Percentiles rank a stretch among this genome's conserved stretches.
Evolutionary conservation across 2,329 filamentous ascomycete genomes (phyloP).

Genomic region (Seiridium unicorne): DNA sequence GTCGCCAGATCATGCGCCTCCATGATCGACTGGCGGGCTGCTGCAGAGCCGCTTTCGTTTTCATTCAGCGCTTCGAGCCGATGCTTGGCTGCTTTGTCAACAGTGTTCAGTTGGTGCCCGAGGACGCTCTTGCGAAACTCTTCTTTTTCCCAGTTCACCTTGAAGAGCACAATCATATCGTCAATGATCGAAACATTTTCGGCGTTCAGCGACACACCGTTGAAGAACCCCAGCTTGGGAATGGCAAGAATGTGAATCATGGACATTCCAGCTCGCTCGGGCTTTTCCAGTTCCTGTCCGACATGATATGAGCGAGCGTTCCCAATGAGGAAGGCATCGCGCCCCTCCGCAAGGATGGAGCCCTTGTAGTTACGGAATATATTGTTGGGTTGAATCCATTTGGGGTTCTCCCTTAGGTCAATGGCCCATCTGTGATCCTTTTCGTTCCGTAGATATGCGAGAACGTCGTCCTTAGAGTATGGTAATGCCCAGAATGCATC

Average conservation of each 20-base stretch:
- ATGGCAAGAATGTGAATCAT: constrained; percentile 20
- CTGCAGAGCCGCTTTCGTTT: background rate
- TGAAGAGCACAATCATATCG: constrained; percentile 15
- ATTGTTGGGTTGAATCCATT: constrained; percentile 13
- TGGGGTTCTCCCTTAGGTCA: background rate
- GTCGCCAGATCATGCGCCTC: too few species aligned
- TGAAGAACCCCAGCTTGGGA: constrained; percentile 16
- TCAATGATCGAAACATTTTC: constrained; percentile 13
- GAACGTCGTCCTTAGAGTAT: constrained; percentile 11
- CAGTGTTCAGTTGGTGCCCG: constrained; percentile 10
- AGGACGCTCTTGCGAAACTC: constrained; percentile 8
- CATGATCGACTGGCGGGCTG: too few species aligned
- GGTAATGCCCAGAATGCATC: constrained; percentile 8
- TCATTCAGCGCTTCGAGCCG: background rate
- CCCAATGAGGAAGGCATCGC: constrained; percentile 12
- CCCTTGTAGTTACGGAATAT: constrained; percentile 12
- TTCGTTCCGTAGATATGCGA: constrained; percentile 10
- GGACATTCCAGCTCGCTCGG: constrained; percentile 17
- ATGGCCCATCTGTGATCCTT: background rate
- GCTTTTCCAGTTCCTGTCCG: constrained; percentile 12
- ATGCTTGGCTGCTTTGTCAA: background rate
- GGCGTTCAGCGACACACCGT: constrained; percentile 16
- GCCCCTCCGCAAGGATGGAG: background rate
- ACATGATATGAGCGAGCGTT: constrained; percentile 18
- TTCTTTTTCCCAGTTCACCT: constrained; percentile 5